Percentiles rank a stretch among this genome's conserved stretches.
Evolutionary conservation across 2,329 filamentous ascomycete species (phyloP).

Genomic region (Samsoniella hepiali): DNA sequence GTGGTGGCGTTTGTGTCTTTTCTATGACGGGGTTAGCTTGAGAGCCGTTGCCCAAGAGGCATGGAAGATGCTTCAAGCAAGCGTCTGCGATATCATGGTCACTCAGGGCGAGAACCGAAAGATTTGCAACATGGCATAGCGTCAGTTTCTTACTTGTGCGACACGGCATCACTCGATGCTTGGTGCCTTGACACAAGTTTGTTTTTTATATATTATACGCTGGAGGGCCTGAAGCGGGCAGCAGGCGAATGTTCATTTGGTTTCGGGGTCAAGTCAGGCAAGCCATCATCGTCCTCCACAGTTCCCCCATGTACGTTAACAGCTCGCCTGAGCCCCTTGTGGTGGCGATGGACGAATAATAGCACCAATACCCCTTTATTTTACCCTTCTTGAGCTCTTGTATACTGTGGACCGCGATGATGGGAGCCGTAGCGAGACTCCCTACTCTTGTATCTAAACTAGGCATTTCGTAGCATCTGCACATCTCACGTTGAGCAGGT

Average conservation of each 20-base stretch:
- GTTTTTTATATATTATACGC: conserved; percentile 21
- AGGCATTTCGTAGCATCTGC: conserved; percentile 23
- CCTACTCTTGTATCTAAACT: conserved; percentile 43
- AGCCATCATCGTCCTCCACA: conserved; percentile 69
- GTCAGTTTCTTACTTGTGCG: conserved; percentile 29
- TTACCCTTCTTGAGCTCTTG: conserved; percentile 31
- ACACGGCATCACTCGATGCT: conserved; percentile 21
- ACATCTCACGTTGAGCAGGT: conserved; percentile 22
- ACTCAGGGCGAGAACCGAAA: conserved; percentile 26
- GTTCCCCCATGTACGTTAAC: conserved; percentile 64
- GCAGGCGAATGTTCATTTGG: conserved; percentile 23
- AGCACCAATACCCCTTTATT: conserved; percentile 37
- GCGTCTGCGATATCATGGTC: conserved; percentile 30
- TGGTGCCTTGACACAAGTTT: not conserved
- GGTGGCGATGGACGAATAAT: conserved; percentile 41
- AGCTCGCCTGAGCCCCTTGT: conserved; percentile 33
- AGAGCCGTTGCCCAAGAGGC: conserved; percentile 28
- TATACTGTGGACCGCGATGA: conserved; percentile 58
- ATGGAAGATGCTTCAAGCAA: conserved; percentile 32
- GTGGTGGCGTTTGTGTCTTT: conserved; percentile 31
- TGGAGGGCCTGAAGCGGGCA: conserved; percentile 27
- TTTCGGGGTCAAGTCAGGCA: conserved; percentile 52
- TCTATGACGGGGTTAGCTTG: conserved; percentile 23
- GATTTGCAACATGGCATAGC: conserved; percentile 29
- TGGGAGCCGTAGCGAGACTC: conserved; percentile 52